Base-by-base conservation (phyloP, 768 basidiomycete genomes). In the Vishniacozyma victoriae region DNA sequence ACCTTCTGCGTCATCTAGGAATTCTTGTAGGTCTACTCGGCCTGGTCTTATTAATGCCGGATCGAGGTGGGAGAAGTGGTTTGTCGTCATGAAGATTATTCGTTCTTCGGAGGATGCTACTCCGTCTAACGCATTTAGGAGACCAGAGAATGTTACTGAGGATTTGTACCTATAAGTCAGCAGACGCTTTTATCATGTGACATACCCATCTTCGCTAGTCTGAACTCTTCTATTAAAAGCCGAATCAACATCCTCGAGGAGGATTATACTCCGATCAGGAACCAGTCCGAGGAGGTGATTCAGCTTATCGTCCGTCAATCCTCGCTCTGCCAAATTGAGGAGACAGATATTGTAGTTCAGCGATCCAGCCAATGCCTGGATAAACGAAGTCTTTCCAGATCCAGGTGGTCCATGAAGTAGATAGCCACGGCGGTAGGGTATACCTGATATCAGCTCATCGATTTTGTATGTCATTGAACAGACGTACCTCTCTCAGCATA, bases 81-180 rank as follows among this genome's bases (percentile, higher is more conserved):
- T 99, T n/a, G 95, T 97, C 0, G 95, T 99, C 84, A 99, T 87
- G 74, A 99, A 99, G 27, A 99, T 81, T 67, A 99, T 84, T n/a
- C 95, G 83, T 63, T 95, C 91, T 74, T 96, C 92, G 35, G 91
- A 89, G 11, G 93, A 95, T 4, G 90, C 93, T 23, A 99, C 93
- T 15, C 95, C 95, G 65, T 99, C 95, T 2, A 99, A 77, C 13
- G 92, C 91, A 61, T 99, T 99, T 35, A 99, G 75, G 67, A 97
- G 87, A 22, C 95, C 95, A 6, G 93, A 96, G 75, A 99, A 97
- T 3, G 95, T 97, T 27, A 99, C 85, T 12, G 86, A 86, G 0
- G 90, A 91, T 73, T 92, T 90, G 69, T 89, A 93, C 20, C 90
- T 92, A 61, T 23, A 26, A 12, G 15, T 15, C n/a, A 27, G 35